Evolutionary conservation across 805 yeast species (phyloP), one percentile per base, ranked within the genome.

Genomic region (Priceomyces carsonii): DNA sequence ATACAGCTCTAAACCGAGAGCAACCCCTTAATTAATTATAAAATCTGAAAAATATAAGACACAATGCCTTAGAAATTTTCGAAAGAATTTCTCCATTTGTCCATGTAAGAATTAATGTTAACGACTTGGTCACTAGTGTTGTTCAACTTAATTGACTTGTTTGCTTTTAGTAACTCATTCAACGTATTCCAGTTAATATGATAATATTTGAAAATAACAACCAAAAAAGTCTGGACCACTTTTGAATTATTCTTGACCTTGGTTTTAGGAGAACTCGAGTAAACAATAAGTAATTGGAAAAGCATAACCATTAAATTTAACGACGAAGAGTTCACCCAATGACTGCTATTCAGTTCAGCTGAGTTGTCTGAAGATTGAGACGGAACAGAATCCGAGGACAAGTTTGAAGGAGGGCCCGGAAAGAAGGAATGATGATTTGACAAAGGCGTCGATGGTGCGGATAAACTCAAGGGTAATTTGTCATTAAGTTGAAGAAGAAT

Each of bases 391-490:
- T 23, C 22, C 14, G 27, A 9, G 7, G 36, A 13, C 15, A 25
- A 16, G 20, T 19, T 21, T 13, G 24, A n/a, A 5, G 28, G 10
- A 18, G 29, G 25, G 21, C 29, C 29, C 5, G 26, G 26, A 18
- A 29, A 29, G 33, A 29, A 29, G 8, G 33, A 18, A n/a, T 19
- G 12, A 25, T 29, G 43, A 19, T 23, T 29, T 2, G 47, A 26
- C 5, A 65, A 50, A 14, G 74, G 73, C 3, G 73, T 68, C 2
- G 69, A 57, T 6, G 73, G 71, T 3, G 74, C 72, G 13, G 69
- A 62, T 22, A 66, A 50, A 50, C 73, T 66, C 42, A 68, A 55
- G 0, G 74, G 73, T 26, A 66, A 50, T 32, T 57, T 56, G 47
- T 68, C 74, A 47, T 65, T 66, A n/a, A 66, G 44, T 38, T 66